Base-by-base conservation (phyloP, 2,329 filamentous ascomycete species). In the Ambrosiella cleistominuta region DNA sequence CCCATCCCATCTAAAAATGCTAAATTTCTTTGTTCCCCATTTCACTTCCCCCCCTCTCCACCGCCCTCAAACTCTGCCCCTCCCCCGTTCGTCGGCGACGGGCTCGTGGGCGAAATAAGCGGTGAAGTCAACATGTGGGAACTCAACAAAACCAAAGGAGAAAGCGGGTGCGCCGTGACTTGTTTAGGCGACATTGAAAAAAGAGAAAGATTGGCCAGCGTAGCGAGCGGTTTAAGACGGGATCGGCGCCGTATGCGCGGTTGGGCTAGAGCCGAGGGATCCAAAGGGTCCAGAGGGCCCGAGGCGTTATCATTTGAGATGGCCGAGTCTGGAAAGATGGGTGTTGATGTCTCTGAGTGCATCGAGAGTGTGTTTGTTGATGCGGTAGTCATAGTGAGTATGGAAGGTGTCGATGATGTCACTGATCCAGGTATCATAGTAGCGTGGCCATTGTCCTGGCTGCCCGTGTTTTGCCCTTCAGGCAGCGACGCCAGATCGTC, bases 101-200 rank as follows among this genome's bases (percentile, higher is more conserved):
- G 62, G 17, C 64, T 71, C 1, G 69, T 64, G 6, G 69, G 65
- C 57, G 72, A 64, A 58, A 73, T 72, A 5, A 69, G 67, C 60
- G 70, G 66, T 17, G 71, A 69, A 6, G 68, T 66, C 3, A 70
- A 68, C 39, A 71, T 72, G 71, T 72, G 56, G 39, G 45, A 45
- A 51, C 45, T 36, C n/a, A 13, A 37, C 38, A 27, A 45, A 49
- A 60, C 45, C 15, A 60, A 54, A 42, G 59, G 59, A 19, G 59
- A 60, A 12, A 60, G 44, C 15, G 59, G 59, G 35, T 60, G 59
- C 44, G 59, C 55, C 11, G 50, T 55, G 15, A 60, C 59, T 52
- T 60, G 59, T 37, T 60, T 57, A 19, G 59, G 59, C 13, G 55
- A 54, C 42, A 57, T 60, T 27, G 55, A 57, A 40, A 60, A 60